Base-by-base conservation (phyloP, 768 basidiomycete species). In the Auricularia sp. region DNA sequence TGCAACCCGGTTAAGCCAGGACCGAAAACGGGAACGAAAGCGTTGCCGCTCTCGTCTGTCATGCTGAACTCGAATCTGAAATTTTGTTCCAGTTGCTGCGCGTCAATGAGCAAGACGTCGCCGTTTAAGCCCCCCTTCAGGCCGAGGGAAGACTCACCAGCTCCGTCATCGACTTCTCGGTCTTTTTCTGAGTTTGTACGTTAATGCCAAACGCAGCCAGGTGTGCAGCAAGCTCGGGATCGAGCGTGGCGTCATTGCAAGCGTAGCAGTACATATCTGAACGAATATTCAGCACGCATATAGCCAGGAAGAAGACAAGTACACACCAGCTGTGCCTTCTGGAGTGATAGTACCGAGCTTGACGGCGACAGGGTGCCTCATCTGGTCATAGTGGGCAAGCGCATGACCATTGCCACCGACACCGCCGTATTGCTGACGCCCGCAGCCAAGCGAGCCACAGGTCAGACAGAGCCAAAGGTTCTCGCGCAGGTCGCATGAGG, bases 331-430 rank as follows among this genome's bases (percentile, higher is more conserved):
- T 1, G 79, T 83, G 2, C 96, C 96, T 71, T 98, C 95, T 0
- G 97, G 91, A 1, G 95, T 95, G 68, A 99, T 97, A 0, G 96
- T 98, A 0, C 97, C 97, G 0, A 98, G 79, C 73, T 98, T 99
- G 39, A 98, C 94, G 64, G 88, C 89, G 24, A 94, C 82, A 0
- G 86, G 82, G 71, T 99, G 97, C 0, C 80, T 78, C 0, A 88
- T 87, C 54, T 82, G 77, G 58, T 88, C 73, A 62, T 80, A 96
- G 72, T 99, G 97, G 10, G 77, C 72, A 37, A 98, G 75, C 0
- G 90, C 96, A 71, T 99, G 97, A 0, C 95, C 88, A 69, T 98
- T 95, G 0, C 97, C 97, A 0, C 85, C 86, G 0, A 82, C 62
- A 1, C 90, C 91, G 4, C 93, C 93, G 67, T 81, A 90, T 70